phyloP scores from a whole-genome alignment of 2,329 filamentous ascomycete genomes.

The Grosmannia huntii region DNA sequence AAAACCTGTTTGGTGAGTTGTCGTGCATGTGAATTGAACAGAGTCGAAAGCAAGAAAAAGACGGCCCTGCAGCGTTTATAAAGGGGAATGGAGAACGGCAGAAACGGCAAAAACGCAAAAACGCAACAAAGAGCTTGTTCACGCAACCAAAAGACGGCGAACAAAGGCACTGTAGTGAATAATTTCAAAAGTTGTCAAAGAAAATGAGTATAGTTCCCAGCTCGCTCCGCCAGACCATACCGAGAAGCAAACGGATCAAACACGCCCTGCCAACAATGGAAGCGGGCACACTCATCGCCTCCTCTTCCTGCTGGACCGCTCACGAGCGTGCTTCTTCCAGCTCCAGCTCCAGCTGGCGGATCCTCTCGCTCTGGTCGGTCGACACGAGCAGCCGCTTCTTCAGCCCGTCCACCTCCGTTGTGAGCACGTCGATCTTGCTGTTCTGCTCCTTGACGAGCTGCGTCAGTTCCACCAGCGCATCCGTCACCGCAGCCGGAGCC shows the following conservation, averaged over 20 bases:
- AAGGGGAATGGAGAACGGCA: neutral
- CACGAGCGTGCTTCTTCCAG: constrained; percentile 50
- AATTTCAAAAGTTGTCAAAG: neutral
- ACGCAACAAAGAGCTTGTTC: neutral
- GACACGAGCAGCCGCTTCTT: constrained; percentile 62
- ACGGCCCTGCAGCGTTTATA: neutral
- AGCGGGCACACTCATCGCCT: neutral
- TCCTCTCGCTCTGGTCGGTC: constrained; percentile 54
- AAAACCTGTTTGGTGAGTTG: neutral
- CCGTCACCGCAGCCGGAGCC: constrained; percentile 1
- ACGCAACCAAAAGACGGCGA: neutral
- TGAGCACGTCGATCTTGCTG: constrained; percentile 57
- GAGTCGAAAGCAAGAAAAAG: neutral
- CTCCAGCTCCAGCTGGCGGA: constrained; percentile 54
- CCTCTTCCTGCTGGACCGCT: no score
- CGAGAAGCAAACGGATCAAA: neutral
- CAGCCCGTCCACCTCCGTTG: constrained; percentile 63
- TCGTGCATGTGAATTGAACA: neutral
- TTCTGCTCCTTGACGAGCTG: constrained; percentile 65
- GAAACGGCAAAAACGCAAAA: neutral
- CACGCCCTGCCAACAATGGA: neutral
- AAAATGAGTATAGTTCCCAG: neutral
- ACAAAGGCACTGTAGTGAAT: neutral
- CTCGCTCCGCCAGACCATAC: neutral
- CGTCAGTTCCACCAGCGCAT: constrained; percentile 55